A percentile compares a stretch with the other conserved stretches of the same genome.
Evolutionary conservation across 371 early-diverging fungal genomes (phyloP).

Genomic region (Synchytrium microbalum): DNA sequence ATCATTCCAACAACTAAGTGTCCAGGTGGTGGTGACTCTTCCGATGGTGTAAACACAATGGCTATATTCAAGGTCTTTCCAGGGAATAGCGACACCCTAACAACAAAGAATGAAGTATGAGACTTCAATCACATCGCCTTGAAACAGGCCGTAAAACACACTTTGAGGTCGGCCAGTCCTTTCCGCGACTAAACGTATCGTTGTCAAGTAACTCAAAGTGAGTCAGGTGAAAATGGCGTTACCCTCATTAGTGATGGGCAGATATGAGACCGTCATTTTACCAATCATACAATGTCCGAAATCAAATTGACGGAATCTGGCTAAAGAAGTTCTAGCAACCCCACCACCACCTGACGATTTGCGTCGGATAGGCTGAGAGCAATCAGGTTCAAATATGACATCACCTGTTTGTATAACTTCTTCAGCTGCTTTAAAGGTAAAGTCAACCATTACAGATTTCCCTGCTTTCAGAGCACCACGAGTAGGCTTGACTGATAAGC

Average conservation of each 20-base stretch:
- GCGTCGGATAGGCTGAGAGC: slow-evolving; percentile 45
- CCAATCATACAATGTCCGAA: slow-evolving; percentile 59
- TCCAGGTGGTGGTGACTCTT: slow-evolving; percentile 44
- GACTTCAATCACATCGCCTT: slow-evolving; percentile 4
- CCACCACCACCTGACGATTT: slow-evolving; percentile 50
- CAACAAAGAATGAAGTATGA: slow-evolving; percentile 10
- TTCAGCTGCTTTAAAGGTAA: slow-evolving; percentile 43
- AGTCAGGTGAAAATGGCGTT: slow-evolving; percentile 46
- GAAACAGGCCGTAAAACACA: too few species aligned
- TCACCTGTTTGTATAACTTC: slow-evolving; percentile 36
- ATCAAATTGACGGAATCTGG: slow-evolving; percentile 44
- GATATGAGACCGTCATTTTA: slow-evolving; percentile 42
- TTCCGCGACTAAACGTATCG: slow-evolving; percentile 45
- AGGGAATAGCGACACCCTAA: slow-evolving; percentile 41
- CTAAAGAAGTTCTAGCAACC: slow-evolving; percentile 38
- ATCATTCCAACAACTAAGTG: slow-evolving; percentile 38
- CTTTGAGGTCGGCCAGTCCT: slow-evolving; percentile 38
- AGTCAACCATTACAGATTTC: slow-evolving; percentile 32
- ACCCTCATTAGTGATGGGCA: slow-evolving; percentile 53
- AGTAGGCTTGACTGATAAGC: slow-evolving; percentile 28
- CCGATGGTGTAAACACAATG: slow-evolving; percentile 48
- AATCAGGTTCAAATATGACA: slow-evolving; percentile 44
- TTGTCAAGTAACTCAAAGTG: slow-evolving; percentile 41
- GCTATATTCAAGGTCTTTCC: slow-evolving; percentile 43
- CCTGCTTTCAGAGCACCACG: slow-evolving; percentile 38